Percentiles rank a stretch among this genome's conserved stretches.
These are phyloP conservation scores for Colletotrichum orchidophilum DNA, from an alignment of 2,329 filamentous ascomycete species.

Conservation along the genomic window DNA sequence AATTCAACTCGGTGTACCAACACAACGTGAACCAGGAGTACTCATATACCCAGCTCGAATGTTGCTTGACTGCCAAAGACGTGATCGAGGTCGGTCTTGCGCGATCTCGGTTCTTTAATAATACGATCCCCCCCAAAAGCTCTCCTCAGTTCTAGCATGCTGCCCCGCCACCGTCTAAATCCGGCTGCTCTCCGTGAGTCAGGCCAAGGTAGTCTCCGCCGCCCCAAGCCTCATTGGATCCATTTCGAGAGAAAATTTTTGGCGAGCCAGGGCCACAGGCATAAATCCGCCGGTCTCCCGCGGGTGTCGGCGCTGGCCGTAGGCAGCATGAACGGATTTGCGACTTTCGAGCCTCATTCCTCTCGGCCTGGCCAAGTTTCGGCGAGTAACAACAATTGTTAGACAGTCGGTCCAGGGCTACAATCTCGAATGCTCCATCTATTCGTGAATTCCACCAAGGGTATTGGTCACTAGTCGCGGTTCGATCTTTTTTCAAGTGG, in stretches of 20 bases:
- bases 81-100: background rate
- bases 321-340: background rate
- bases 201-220: background rate
- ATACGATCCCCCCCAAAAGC: background rate
- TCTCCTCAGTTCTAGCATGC: background rate
- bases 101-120: slow-evolving; percentile 10
- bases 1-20: background rate
- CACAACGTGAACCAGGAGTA: background rate
- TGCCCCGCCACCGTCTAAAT: slow-evolving; percentile 5
- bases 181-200: slow-evolving; percentile 13
- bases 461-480: too few relatives aligned
- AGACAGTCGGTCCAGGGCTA: background rate
- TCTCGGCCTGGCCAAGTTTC: background rate
- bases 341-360: background rate
- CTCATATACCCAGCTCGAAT: background rate
- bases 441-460: background rate
- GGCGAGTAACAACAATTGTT: slow-evolving; percentile 5
- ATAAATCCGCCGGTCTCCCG: slow-evolving; percentile 16
- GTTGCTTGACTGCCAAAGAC: background rate
- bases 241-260: background rate
- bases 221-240: slow-evolving; percentile 5
- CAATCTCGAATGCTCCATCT: background rate
- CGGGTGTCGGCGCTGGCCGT: slow-evolving; percentile 23
- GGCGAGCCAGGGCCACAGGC: background rate
- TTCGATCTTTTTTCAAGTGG: background rate